phyloP scores from a whole-genome alignment of 495 filamentous ascomycete genomes.

The Lophium mytilinum region DNA sequence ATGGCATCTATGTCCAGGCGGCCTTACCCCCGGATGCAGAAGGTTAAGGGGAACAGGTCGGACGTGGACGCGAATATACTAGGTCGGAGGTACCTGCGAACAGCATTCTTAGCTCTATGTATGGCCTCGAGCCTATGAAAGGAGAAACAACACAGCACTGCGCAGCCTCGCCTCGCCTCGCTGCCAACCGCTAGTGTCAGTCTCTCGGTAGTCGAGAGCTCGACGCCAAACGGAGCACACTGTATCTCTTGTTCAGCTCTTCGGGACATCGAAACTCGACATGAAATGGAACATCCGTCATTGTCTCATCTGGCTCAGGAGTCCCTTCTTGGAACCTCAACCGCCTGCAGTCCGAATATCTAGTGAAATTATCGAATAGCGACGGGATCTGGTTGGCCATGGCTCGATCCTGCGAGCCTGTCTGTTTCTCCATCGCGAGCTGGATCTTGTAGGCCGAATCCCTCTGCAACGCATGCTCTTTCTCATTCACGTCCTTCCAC shows the following conservation, averaged over 20 bases:
- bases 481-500: slow-evolving; percentile 21
- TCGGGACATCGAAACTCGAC: slow-evolving; percentile 24
- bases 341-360: slow-evolving; percentile 11
- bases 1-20: too few relatives aligned
- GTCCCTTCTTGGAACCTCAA: slow-evolving; percentile 1
- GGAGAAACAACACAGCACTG: too few relatives aligned
- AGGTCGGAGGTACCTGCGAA: too few relatives aligned
- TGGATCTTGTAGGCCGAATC: slow-evolving; percentile 13
- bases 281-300: slow-evolving; percentile 17
- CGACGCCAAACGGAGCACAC: neutral
- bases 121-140: too few relatives aligned
- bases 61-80: too few relatives aligned
- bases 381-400: slow-evolving; percentile 2
- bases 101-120: too few relatives aligned
- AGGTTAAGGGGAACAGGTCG: too few relatives aligned
- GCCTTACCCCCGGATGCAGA: too few relatives aligned
- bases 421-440: slow-evolving; percentile 8
- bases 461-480: slow-evolving; percentile 13
- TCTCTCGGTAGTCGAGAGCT: too few relatives aligned
- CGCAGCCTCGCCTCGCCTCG: too few relatives aligned
- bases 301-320: neutral
- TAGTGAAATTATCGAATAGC: slow-evolving; percentile 14
- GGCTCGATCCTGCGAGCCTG: neutral
- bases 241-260: slow-evolving; percentile 11
- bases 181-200: too few relatives aligned